These are phyloP conservation scores for Strigomonas culicis DNA, from an alignment of 208 protist genomes.

Conservation along the genomic window DNA sequence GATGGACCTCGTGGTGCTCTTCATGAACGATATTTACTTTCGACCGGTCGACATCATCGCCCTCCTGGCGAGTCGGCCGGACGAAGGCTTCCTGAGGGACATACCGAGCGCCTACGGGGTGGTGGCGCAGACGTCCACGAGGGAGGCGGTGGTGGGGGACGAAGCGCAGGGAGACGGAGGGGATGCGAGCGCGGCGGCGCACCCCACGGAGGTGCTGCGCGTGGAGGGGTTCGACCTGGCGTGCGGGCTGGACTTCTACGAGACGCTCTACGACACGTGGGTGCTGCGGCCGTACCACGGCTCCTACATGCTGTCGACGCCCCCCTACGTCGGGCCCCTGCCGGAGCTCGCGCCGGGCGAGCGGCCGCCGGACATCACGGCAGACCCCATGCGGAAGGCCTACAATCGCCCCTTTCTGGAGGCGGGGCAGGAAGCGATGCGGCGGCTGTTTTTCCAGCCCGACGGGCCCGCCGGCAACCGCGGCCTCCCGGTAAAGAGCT, in stretches of 20 bases:
- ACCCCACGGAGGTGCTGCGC: neutral
- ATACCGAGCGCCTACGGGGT: neutral
- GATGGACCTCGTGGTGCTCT: constrained; percentile 51
- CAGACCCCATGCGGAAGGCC: neutral
- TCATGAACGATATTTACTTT: constrained; percentile 83
- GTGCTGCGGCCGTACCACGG: constrained; percentile 51
- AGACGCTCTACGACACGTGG: constrained; percentile 72
- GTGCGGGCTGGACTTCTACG: constrained; percentile 85
- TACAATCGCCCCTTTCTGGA: neutral
- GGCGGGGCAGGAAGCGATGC: neutral
- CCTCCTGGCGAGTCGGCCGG: constrained; percentile 48
- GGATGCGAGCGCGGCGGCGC: neutral
- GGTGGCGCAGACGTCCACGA: neutral
- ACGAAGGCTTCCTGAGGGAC: constrained; percentile 18
- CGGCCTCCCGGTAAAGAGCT: constrained; percentile 53
- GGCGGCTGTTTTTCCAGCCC: neutral
- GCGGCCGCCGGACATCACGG: neutral
- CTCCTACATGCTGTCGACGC: constrained; percentile 21
- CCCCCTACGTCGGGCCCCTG: constrained; percentile 40
- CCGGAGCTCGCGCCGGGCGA: too few species aligned
- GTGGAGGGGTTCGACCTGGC: constrained; percentile 55
- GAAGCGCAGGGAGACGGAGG: neutral
- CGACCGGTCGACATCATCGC: constrained; percentile 49
- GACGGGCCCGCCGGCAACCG: neutral
- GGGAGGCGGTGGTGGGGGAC: neutral